phyloP scores from a whole-genome alignment of 176 grass and related monocot genomes.

The Oryza nivara region DNA sequence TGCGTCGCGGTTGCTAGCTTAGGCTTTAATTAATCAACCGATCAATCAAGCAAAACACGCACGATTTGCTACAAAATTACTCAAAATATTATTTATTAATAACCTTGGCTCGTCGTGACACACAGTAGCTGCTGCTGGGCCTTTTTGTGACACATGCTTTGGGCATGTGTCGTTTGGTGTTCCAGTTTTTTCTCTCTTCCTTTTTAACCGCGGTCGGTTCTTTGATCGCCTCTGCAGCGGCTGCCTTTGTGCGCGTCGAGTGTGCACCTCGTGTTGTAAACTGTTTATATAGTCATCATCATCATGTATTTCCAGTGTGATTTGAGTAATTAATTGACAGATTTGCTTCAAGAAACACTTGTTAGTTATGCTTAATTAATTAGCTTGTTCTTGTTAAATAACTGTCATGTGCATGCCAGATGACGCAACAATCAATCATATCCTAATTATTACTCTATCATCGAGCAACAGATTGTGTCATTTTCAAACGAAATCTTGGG shows the following conservation, averaged over 20 bases:
- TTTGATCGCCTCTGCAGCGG: constrained; percentile 28
- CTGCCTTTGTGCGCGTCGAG: background rate
- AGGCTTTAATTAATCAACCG: constrained; percentile 26
- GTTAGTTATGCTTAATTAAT: background rate
- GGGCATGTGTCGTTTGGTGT: constrained; percentile 35
- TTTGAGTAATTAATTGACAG: constrained; percentile 54
- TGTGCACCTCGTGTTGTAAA: constrained; percentile 37
- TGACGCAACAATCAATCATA: background rate
- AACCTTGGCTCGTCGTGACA: constrained; percentile 29
- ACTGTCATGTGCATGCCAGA: background rate
- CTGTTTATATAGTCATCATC: background rate
- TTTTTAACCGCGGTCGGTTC: constrained; percentile 3
- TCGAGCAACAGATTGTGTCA: background rate
- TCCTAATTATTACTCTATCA: background rate
- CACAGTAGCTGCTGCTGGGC: constrained; percentile 48
- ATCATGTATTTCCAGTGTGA: constrained; percentile 37
- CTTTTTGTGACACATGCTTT: constrained; percentile 41
- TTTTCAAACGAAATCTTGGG: constrained; percentile 17
- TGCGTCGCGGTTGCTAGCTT: constrained; percentile 14
- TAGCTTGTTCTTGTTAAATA: background rate
- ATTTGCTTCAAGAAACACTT: background rate
- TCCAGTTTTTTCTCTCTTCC: background rate
- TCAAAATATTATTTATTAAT: constrained; percentile 31
- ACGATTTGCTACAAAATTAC: background rate
- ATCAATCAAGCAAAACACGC: constrained; percentile 40